These are phyloP conservation scores for Sherardia arvensis DNA, from an alignment of 257 asterid species.

Conservation along the genomic window DNA sequence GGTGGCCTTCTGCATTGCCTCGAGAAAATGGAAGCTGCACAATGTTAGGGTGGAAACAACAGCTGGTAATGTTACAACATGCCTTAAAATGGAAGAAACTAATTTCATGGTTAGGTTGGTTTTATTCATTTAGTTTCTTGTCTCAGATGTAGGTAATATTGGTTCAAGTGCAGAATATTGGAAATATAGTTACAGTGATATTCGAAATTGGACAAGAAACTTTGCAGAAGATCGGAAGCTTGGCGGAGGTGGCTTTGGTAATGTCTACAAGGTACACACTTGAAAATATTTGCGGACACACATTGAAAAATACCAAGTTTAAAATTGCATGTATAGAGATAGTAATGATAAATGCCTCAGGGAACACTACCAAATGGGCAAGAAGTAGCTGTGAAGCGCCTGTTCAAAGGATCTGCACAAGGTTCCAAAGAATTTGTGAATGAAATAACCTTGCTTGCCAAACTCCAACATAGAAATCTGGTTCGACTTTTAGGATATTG, in stretches of 20 bases:
- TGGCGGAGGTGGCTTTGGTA: conserved; percentile 20
- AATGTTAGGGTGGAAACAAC: not conserved
- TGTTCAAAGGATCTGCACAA: conserved; percentile 15
- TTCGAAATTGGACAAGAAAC: conserved; percentile 17
- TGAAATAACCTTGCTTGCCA: conserved; percentile 17
- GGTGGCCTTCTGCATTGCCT: not conserved
- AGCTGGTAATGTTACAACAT: not conserved
- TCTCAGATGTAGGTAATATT: not conserved
- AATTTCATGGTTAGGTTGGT: not conserved
- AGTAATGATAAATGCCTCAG: not conserved
- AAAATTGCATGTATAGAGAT: no score
- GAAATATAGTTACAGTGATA: not conserved
- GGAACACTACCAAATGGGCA: conserved; percentile 14
- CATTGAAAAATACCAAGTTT: not conserved
- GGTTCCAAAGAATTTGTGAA: conserved; percentile 22
- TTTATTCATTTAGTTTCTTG: not conserved
- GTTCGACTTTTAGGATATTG: conserved; percentile 23
- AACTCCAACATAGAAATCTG: conserved; percentile 22
- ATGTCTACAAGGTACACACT: conserved; percentile 22
- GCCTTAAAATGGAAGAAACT: no score
- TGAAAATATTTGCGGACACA: no score
- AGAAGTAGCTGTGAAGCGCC: conserved; percentile 21
- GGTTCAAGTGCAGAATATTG: not conserved
- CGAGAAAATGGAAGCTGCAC: not conserved
- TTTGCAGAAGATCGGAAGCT: conserved; percentile 7